Conservation (phyloP, 805 yeast genomes). For the Dipodascus albidus region DNA sequence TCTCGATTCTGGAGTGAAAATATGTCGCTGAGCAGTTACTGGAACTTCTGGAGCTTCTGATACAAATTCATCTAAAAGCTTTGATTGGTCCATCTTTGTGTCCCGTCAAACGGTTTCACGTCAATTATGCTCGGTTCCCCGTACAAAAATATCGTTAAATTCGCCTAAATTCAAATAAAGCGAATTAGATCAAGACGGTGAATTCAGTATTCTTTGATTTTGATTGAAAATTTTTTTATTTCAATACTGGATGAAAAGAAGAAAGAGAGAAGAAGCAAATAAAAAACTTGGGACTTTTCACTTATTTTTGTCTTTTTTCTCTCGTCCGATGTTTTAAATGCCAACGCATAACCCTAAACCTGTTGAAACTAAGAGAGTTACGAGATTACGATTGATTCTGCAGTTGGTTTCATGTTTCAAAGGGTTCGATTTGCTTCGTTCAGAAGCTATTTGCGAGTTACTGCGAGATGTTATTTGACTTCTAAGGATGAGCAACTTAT, state of each 20-base stretch:
- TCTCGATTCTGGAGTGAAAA: background rate
- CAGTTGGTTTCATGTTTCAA: background rate
- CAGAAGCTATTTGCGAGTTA: background rate
- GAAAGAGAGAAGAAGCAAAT: background rate
- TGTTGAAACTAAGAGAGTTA: background rate
- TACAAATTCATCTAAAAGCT: background rate
- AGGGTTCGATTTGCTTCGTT: background rate
- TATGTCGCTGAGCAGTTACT: constrained; percentile 1
- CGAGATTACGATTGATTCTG: background rate
- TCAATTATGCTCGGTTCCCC: too few species aligned
- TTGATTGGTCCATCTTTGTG: background rate
- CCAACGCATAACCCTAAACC: background rate
- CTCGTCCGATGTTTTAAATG: background rate
- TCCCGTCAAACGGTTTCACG: too few species aligned
- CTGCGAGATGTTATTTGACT: background rate
- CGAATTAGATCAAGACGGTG: background rate
- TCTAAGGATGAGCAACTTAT: background rate
- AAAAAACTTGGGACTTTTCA: background rate
- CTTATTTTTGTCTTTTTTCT: background rate
- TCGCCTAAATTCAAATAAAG: too few species aligned
- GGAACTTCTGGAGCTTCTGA: background rate
- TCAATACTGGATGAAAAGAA: too few species aligned
- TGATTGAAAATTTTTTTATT: background rate
- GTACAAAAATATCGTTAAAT: too few species aligned
- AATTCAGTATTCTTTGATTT: background rate